These are phyloP conservation scores for Hansfordia pulvinata DNA, from an alignment of 2,329 filamentous ascomycete species.

Conservation along the genomic window DNA sequence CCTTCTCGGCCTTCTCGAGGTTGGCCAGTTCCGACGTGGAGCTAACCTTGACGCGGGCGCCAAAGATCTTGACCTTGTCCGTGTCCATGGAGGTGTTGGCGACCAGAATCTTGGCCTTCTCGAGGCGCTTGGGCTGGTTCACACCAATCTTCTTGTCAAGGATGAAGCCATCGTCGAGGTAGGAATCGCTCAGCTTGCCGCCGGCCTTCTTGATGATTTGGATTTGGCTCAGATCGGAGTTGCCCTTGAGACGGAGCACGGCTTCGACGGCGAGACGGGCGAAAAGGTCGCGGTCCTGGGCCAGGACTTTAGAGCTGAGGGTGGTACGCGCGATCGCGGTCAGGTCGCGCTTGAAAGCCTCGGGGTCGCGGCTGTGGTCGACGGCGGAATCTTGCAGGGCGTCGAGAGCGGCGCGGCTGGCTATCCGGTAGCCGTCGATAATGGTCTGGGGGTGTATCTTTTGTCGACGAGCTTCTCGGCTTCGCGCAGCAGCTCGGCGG, in stretches of 20 bases:
- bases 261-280: conserved; percentile 81
- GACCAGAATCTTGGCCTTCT: conserved; percentile 96
- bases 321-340: conserved; percentile 87
- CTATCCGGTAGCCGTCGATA: conserved; percentile 98
- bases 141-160: conserved; percentile 98
- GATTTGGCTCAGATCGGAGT: conserved; percentile 90
- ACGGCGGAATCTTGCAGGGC: conserved; percentile 76
- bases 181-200: conserved; percentile 93
- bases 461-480: conserved; percentile 92
- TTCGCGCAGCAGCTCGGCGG: conserved; percentile 87
- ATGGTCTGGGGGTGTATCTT: conserved; percentile 99
- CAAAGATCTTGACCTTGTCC: conserved; percentile 99
- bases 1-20: conserved; percentile 91
- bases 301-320: conserved; percentile 90
- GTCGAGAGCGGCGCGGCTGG: conserved; percentile 73
- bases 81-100: conserved; percentile 99
- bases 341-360: conserved; percentile 80
- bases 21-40: conserved; percentile 97
- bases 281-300: conserved; percentile 89
- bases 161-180: conserved; percentile 96
- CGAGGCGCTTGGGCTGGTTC: conserved; percentile 92
- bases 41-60: conserved; percentile 89
- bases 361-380: conserved; percentile 73
- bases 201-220: conserved; percentile 99
- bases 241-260: conserved; percentile 77